Evolutionary conservation across 768 basidiomycete species (phyloP).

Genomic region (Termitomyces sp.): DNA sequence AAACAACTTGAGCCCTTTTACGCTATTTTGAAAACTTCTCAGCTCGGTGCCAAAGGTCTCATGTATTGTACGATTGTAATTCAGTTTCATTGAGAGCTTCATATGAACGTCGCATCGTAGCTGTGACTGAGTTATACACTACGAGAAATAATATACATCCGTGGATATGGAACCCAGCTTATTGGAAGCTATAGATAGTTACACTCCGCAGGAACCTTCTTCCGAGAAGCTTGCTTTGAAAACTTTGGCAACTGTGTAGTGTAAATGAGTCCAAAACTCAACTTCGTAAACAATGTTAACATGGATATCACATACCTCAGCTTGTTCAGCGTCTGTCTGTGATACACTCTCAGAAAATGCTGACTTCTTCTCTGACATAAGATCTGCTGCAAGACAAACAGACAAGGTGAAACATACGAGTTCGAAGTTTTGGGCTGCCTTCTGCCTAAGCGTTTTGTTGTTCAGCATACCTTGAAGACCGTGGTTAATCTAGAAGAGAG

Average conservation of each 20-base stretch:
- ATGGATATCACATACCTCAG: neutral
- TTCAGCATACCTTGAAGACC: neutral
- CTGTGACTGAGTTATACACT: neutral
- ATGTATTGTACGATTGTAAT: too few species aligned
- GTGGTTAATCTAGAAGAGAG: neutral
- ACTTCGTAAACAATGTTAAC: constrained; percentile 1
- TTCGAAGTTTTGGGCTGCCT: constrained; percentile 6
- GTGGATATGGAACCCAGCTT: constrained; percentile 3
- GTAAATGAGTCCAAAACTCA: constrained; percentile 2
- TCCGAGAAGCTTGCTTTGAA: constrained; percentile 12
- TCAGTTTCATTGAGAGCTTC: too few species aligned
- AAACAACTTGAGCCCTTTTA: too few species aligned
- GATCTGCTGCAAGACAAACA: neutral
- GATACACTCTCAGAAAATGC: neutral
- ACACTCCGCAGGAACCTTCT: constrained; percentile 12
- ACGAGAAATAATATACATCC: neutral
- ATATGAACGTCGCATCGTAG: too few species aligned
- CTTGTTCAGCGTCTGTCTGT: constrained; percentile 3
- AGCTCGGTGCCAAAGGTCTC: too few species aligned
- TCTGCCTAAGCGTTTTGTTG: constrained; percentile 5
- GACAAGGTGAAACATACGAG: constrained; percentile 1
- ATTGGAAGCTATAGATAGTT: constrained; percentile 11
- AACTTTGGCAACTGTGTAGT: constrained; percentile 7
- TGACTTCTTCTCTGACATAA: constrained; percentile 4
- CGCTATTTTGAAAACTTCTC: too few species aligned